Conservation (phyloP, 352 stramenopile species). For the Phytophthora agathidicida region DNA sequence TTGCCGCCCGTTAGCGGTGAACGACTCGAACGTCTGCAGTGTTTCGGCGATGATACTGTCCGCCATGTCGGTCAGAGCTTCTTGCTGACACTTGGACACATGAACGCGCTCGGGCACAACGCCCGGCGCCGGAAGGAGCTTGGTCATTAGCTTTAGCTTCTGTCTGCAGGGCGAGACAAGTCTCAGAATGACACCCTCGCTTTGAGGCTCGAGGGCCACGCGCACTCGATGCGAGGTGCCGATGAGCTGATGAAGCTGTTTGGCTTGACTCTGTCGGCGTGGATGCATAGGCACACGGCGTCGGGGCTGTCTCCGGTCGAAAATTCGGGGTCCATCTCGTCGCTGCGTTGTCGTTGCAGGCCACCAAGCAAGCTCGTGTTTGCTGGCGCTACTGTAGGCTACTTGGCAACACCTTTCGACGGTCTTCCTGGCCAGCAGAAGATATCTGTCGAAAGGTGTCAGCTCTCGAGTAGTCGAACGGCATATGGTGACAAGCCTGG, state of each 20-base stretch:
- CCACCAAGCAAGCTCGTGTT: slow-evolving; percentile 6
- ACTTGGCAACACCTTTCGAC: slow-evolving; percentile 4
- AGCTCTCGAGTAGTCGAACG: neutral
- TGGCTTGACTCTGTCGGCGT: slow-evolving; percentile 15
- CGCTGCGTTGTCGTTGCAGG: slow-evolving; percentile 12
- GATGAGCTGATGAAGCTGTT: slow-evolving; percentile 28
- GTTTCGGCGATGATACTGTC: slow-evolving; percentile 62
- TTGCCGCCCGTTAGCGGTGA: slow-evolving; percentile 37
- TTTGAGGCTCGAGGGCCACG: no score
- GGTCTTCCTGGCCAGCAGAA: neutral
- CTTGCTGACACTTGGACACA: slow-evolving; percentile 31
- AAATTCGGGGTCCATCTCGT: slow-evolving; percentile 11
- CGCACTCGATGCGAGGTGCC: slow-evolving; percentile 6
- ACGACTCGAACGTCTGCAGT: slow-evolving; percentile 57
- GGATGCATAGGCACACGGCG: slow-evolving; percentile 25
- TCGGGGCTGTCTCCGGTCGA: slow-evolving; percentile 8
- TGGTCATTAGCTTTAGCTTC: slow-evolving; percentile 11
- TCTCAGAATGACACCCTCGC: slow-evolving; percentile 13
- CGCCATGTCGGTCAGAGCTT: slow-evolving; percentile 45
- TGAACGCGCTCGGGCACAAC: slow-evolving; percentile 24
- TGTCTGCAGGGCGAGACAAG: slow-evolving; percentile 8
- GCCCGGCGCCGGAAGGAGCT: slow-evolving; percentile 5
- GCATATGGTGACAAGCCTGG: neutral
- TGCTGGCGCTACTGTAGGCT: neutral
- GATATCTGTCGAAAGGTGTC: neutral